These are phyloP conservation scores for Mortierella hygrophila DNA, from an alignment of 192 early-diverging fungal species.

Conservation along the genomic window DNA sequence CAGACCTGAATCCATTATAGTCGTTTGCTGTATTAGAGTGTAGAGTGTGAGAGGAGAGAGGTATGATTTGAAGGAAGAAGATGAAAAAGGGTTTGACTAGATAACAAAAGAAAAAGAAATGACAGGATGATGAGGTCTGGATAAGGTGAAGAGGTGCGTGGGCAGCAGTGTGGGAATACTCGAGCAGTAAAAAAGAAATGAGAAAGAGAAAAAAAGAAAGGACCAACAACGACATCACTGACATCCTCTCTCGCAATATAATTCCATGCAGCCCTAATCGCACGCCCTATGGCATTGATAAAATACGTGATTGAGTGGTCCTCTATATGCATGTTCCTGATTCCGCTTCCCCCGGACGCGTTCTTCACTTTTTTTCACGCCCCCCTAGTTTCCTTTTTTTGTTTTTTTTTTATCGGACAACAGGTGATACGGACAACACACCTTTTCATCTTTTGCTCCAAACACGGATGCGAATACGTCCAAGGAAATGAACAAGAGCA, in stretches of 20 bases:
- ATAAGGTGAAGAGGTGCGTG: too few species aligned
- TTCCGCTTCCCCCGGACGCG: constrained; percentile 1
- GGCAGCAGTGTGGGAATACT: not conserved
- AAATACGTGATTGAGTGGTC: not conserved
- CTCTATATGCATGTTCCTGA: not conserved
- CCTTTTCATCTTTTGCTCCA: not conserved
- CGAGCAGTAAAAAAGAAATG: not conserved
- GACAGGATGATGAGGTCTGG: too few species aligned
- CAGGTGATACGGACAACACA: not conserved
- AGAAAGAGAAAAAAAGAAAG: not conserved
- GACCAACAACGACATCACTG: not conserved
- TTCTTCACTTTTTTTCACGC: not conserved
- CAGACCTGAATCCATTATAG: not conserved
- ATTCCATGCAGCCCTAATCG: not conserved
- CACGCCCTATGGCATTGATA: not conserved
- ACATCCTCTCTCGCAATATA: not conserved
- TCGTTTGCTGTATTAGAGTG: not conserved
- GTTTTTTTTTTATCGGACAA: not conserved
- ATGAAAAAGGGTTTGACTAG: too few species aligned
- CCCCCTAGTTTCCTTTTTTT: not conserved
- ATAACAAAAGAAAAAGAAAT: too few species aligned
- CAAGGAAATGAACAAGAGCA: too few species aligned
- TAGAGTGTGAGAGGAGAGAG: too few species aligned
- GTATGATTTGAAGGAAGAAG: too few species aligned
- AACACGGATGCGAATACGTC: too few species aligned